A percentile compares a stretch with the other conserved stretches of the same genome.
phyloP scores from a whole-genome alignment of 2,329 filamentous ascomycete genomes.

The Alternaria sp. region DNA sequence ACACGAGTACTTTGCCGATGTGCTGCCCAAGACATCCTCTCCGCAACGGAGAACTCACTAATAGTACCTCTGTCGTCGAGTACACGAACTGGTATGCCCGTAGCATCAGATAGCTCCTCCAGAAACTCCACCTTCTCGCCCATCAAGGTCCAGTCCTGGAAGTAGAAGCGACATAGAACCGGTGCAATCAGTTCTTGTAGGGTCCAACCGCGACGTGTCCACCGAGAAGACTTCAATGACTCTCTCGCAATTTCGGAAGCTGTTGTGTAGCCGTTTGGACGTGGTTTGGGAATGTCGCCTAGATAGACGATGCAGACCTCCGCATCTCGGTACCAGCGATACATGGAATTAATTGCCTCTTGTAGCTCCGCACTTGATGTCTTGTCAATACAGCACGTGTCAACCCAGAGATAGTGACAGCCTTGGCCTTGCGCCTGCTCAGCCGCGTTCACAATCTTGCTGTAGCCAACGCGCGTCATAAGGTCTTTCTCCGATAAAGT shows the following conservation, averaged over 20 bases:
- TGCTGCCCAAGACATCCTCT: constrained; percentile 40
- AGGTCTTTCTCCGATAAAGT: constrained; percentile 21
- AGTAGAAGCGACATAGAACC: constrained; percentile 30
- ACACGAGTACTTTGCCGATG: constrained; percentile 32
- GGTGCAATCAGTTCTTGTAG: constrained; percentile 40
- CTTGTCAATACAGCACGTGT: constrained; percentile 36
- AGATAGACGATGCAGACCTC: constrained; percentile 30
- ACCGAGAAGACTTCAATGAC: constrained; percentile 27
- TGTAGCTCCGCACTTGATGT: constrained; percentile 28
- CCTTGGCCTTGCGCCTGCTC: constrained; percentile 15
- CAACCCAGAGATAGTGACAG: constrained; percentile 31
- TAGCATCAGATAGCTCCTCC: constrained; percentile 30
- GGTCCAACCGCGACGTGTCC: constrained; percentile 39
- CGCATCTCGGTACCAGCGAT: constrained; percentile 28
- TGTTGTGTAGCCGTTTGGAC: constrained; percentile 3
- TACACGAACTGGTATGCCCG: constrained; percentile 31
- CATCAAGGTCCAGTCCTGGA: constrained; percentile 31
- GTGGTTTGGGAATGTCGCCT: constrained; percentile 17
- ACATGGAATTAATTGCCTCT: constrained; percentile 39
- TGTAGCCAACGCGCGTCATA: constrained; percentile 22
- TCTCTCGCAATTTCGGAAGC: constrained; percentile 20
- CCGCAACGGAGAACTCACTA: constrained; percentile 29
- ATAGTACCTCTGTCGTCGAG: constrained; percentile 23
- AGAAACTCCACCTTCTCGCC: constrained; percentile 35
- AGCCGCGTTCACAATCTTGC: constrained; percentile 25